Percentiles rank a stretch among this genome's conserved stretches.
Evolutionary conservation across 2,329 filamentous ascomycete genomes (phyloP).

Genomic region (Nemania sp.): DNA sequence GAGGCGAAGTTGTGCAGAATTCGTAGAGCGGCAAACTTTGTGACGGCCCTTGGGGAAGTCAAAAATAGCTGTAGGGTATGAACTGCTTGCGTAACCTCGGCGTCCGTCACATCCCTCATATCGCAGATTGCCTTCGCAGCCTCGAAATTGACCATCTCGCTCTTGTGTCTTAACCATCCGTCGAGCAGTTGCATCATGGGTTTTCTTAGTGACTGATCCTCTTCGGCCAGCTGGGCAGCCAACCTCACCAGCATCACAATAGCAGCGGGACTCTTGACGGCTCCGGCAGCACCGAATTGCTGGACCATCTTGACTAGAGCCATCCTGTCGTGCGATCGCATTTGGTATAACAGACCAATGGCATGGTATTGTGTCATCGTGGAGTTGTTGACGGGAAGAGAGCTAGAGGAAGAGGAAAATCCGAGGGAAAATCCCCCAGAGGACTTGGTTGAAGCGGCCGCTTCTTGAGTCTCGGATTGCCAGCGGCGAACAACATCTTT

Average conservation of each 20-base stretch:
- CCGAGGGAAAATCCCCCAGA: constrained; percentile 90
- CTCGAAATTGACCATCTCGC: constrained; percentile 99
- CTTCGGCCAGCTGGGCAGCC: constrained; percentile 92
- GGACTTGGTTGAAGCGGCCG: constrained; percentile 89
- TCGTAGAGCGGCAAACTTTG: constrained; percentile 96
- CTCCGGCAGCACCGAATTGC: constrained; percentile 91
- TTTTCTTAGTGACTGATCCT: constrained; percentile 87
- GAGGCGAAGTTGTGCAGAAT: constrained; percentile 97
- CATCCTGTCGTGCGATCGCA: constrained; percentile 98
- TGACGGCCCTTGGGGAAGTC: constrained; percentile 92
- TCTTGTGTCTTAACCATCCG: constrained; percentile 97
- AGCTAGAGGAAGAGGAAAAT: constrained; percentile 83
- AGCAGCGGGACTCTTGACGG: constrained; percentile 94
- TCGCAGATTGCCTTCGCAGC: constrained; percentile 98
- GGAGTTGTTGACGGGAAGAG: constrained; percentile 87
- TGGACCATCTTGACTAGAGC: constrained; percentile 99
- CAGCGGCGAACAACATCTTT: constrained; percentile 95
- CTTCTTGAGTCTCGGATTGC: constrained; percentile 99
- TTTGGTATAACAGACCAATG: constrained; percentile 96
- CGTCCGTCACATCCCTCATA: constrained; percentile 91
- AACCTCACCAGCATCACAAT: constrained; percentile 92
- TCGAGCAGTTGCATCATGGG: constrained; percentile 98
- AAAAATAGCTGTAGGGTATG: constrained; percentile 97
- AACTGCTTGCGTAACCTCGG: constrained; percentile 90
- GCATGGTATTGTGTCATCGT: constrained; percentile 99